phyloP scores from a whole-genome alignment of 768 basidiomycete genomes.

The Naganishia vishniacii region DNA sequence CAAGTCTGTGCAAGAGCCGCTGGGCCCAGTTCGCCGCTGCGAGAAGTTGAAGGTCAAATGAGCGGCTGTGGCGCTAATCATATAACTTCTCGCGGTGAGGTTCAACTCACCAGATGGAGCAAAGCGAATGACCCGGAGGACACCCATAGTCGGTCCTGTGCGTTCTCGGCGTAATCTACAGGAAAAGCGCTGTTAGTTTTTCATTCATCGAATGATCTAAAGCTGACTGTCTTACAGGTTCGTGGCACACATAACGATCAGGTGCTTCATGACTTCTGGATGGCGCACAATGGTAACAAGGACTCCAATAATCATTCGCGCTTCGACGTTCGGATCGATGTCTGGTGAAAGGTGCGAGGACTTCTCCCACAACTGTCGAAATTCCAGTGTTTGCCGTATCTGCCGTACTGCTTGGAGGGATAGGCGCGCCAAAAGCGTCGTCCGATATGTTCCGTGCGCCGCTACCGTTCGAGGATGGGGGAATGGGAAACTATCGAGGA shows the following conservation, averaged over 20 bases:
- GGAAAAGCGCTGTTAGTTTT: not conserved
- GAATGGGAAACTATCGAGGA: conserved; percentile 1
- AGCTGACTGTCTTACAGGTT: conserved; percentile 11
- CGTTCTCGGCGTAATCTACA: conserved; percentile 1
- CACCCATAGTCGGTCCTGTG: conserved; percentile 16
- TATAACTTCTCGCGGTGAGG: not conserved
- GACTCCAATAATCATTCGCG: conserved; percentile 17
- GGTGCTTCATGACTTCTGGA: conserved; percentile 1
- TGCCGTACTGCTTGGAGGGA: not conserved
- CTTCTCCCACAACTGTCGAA: not conserved
- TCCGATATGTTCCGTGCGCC: not conserved
- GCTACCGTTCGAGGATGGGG: not conserved
- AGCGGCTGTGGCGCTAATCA: not conserved
- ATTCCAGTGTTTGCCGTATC: not conserved
- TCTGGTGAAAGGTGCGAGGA: not conserved
- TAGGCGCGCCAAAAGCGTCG: not conserved
- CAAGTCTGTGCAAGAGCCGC: conserved; percentile 17
- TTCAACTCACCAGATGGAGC: conserved; percentile 20
- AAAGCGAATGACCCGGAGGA: conserved; percentile 21
- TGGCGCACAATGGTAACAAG: conserved; percentile 14
- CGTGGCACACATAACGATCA: conserved; percentile 17
- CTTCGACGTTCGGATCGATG: not conserved
- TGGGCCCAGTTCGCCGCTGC: conserved; percentile 14
- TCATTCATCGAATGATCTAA: not conserved
- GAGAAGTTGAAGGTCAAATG: not conserved